These are phyloP conservation scores for Exophiala sp. DNA, from an alignment of 2,329 filamentous ascomycete species.

Conservation along the genomic window DNA sequence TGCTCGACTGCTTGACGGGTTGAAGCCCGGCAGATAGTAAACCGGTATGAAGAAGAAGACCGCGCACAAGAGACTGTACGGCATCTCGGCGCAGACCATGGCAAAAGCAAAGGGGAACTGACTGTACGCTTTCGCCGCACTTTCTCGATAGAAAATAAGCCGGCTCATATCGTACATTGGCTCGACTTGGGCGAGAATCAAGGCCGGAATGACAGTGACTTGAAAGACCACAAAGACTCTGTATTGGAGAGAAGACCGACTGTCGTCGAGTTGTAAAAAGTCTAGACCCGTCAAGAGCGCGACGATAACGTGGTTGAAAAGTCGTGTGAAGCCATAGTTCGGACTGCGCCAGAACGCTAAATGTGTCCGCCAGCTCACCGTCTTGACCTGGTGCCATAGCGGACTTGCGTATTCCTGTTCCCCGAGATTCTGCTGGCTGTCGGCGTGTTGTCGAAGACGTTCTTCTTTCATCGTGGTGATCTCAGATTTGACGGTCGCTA, in stretches of 20 bases:
- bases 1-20: constrained; percentile 59
- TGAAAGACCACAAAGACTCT: constrained; percentile 89
- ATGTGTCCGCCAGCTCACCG: constrained; percentile 70
- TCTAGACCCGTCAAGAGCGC: constrained; percentile 74
- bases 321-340: constrained; percentile 82
- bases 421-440: constrained; percentile 41
- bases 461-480: constrained; percentile 65
- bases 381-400: constrained; percentile 70
- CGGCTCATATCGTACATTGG: constrained; percentile 77
- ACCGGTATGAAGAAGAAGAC: constrained; percentile 77
- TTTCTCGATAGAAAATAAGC: constrained; percentile 80
- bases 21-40: constrained; percentile 80
- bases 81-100: constrained; percentile 79
- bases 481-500: constrained; percentile 62
- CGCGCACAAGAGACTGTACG: constrained; percentile 76
- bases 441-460: constrained; percentile 51
- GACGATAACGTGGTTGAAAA: constrained; percentile 80
- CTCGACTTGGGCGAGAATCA: constrained; percentile 81
- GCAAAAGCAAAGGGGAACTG: constrained; percentile 72
- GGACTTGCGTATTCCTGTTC: constrained; percentile 82
- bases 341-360: constrained; percentile 79
- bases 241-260: constrained; percentile 73
- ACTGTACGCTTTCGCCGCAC: constrained; percentile 81
- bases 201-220: constrained; percentile 72
- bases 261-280: constrained; percentile 74